phyloP scores from a whole-genome alignment of 202 grass and related monocot genomes.

The Bolboschoenoplectus hybrid region DNA sequence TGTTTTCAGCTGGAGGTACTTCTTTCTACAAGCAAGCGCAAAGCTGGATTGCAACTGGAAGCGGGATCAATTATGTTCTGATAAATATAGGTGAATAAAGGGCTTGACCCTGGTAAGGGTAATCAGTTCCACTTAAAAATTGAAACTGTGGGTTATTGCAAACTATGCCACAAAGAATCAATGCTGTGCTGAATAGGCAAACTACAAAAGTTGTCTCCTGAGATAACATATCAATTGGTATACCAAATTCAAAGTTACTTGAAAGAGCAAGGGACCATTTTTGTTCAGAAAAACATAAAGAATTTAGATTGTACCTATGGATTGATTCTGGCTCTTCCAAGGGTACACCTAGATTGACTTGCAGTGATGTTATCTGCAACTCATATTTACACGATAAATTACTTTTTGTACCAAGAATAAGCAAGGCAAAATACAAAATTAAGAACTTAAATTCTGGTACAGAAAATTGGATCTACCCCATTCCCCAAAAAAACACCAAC shows the following conservation, averaged over 20 bases:
- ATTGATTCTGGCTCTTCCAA: conserved; percentile 26
- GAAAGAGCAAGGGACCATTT: not conserved
- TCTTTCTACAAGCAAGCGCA: not conserved
- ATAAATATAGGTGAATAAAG: not conserved
- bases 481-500: not conserved
- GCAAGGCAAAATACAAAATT: not conserved
- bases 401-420: not conserved
- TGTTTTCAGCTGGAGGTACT: not conserved
- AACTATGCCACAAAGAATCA: not conserved
- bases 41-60: not conserved
- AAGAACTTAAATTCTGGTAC: not conserved
- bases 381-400: not conserved
- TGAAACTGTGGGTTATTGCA: not conserved
- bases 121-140: not conserved
- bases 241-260: not conserved
- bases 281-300: not conserved
- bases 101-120: not conserved
- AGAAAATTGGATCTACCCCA: not conserved
- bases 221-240: not conserved
- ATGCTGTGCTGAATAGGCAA: not conserved
- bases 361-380: conserved; percentile 28
- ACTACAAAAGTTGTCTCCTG: not conserved
- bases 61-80: not conserved
- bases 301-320: conserved; percentile 7
- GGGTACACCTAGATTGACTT: conserved; percentile 16